Evolutionary conservation across 2,329 filamentous ascomycete genomes (phyloP).

Genomic region (Aaosphaeria arxii): DNA sequence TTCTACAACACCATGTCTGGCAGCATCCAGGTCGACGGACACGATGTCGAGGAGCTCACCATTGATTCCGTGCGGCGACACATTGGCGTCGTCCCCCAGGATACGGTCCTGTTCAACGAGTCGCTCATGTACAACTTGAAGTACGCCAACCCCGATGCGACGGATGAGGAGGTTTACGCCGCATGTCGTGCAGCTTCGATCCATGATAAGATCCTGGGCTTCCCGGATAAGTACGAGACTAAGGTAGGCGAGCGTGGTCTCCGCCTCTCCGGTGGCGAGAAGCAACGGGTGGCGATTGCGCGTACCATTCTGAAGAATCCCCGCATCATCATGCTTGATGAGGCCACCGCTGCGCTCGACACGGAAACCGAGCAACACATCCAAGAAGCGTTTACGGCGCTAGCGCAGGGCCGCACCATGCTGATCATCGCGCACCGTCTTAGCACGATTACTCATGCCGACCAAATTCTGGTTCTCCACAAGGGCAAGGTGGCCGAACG

Average conservation of each 20-base stretch:
- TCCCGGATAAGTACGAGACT: slow-evolving; percentile 84
- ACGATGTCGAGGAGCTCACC: slow-evolving; percentile 79
- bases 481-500: slow-evolving; percentile 52
- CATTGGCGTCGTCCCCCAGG: slow-evolving; percentile 95
- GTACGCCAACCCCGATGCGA: slow-evolving; percentile 79
- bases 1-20: slow-evolving; percentile 88
- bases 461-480: slow-evolving; percentile 56
- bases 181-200: slow-evolving; percentile 87
- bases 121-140: slow-evolving; percentile 91
- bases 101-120: slow-evolving; percentile 94
- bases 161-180: slow-evolving; percentile 75
- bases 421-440: slow-evolving; percentile 83
- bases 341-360: slow-evolving; percentile 88
- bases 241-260: slow-evolving; percentile 89
- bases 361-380: slow-evolving; percentile 93
- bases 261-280: slow-evolving; percentile 84
- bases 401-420: slow-evolving; percentile 84
- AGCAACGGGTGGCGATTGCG: slow-evolving; percentile 90
- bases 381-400: slow-evolving; percentile 76
- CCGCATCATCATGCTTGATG: slow-evolving; percentile 87
- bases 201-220: slow-evolving; percentile 85
- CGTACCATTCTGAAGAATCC: slow-evolving; percentile 91
- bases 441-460: slow-evolving; percentile 54
- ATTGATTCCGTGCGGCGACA: slow-evolving; percentile 89
- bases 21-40: slow-evolving; percentile 78